A percentile compares a stretch with the other conserved stretches of the same genome.
These are phyloP conservation scores for Vigna nakashimae DNA, from an alignment of 306 rosid genomes.

Conservation along the genomic window DNA sequence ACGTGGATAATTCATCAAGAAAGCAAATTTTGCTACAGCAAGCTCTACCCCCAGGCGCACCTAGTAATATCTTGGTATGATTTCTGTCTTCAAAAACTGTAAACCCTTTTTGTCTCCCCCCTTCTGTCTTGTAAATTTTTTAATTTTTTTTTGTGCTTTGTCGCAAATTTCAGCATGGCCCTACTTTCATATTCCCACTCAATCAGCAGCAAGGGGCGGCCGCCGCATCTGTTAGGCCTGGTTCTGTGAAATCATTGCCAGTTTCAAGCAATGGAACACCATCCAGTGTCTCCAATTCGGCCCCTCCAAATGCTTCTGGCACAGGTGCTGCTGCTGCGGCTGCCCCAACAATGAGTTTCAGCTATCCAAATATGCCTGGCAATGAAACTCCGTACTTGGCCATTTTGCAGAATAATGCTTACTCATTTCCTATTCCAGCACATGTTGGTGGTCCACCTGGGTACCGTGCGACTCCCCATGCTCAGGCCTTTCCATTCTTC, in stretches of 20 bases:
- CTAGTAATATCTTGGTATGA: slow-evolving; percentile 83
- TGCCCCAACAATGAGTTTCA: slow-evolving; percentile 85
- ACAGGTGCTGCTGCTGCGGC: slow-evolving; percentile 52
- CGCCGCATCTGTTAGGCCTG: slow-evolving; percentile 77
- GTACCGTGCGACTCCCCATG: slow-evolving; percentile 83
- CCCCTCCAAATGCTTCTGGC: slow-evolving; percentile 50
- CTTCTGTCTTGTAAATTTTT: too few relatives aligned
- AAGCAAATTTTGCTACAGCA: slow-evolving; percentile 88
- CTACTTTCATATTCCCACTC: slow-evolving; percentile 87
- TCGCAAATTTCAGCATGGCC: slow-evolving; percentile 73
- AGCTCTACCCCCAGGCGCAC: slow-evolving; percentile 83
- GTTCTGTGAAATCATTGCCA: slow-evolving; percentile 72
- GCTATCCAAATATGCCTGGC: slow-evolving; percentile 77
- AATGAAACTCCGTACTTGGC: slow-evolving; percentile 91
- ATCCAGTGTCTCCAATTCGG: slow-evolving; percentile 52
- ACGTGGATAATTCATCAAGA: slow-evolving; percentile 69
- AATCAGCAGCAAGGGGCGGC: slow-evolving; percentile 91
- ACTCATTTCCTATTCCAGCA: slow-evolving; percentile 83
- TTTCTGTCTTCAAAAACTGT: not conserved
- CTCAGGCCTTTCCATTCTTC: slow-evolving; percentile 81
- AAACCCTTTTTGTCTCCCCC: not conserved
- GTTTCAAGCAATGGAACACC: slow-evolving; percentile 59
- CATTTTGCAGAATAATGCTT: slow-evolving; percentile 85
- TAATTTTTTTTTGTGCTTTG: not conserved
- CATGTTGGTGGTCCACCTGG: slow-evolving; percentile 89